Conservation (phyloP, 805 yeast genomes). For the Alloascoidea africana region DNA sequence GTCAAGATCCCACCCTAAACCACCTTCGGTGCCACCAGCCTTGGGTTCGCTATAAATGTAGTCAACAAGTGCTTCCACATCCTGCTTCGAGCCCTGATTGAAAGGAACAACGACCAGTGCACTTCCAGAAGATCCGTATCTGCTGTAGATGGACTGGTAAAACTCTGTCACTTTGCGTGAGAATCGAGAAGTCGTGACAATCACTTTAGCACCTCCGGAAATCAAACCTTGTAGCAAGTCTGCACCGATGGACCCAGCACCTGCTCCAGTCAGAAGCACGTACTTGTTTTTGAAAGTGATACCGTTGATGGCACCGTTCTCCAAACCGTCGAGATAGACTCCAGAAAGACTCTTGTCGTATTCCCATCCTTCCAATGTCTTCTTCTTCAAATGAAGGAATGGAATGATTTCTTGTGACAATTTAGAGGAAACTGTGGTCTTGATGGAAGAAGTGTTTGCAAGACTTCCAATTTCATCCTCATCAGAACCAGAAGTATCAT, state of each 20-base stretch:
- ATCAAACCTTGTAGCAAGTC: slow-evolving; percentile 89
- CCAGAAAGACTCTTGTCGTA: slow-evolving; percentile 72
- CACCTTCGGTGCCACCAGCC: too few species aligned
- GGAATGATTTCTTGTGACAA: slow-evolving; percentile 82
- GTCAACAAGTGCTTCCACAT: slow-evolving; percentile 70
- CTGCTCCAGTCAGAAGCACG: slow-evolving; percentile 94
- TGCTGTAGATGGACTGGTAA: slow-evolving; percentile 86
- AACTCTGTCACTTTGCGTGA: slow-evolving; percentile 89
- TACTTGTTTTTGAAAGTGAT: slow-evolving; percentile 76
- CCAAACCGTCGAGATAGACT: slow-evolving; percentile 75
- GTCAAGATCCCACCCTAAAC: slow-evolving; percentile 97
- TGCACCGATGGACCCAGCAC: slow-evolving; percentile 98
- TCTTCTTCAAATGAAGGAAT: slow-evolving; percentile 83
- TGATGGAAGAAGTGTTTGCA: slow-evolving; percentile 52
- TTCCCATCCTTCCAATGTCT: slow-evolving; percentile 64
- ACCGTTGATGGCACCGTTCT: slow-evolving; percentile 90
- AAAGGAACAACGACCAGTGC: slow-evolving; percentile 93
- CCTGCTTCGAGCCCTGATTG: slow-evolving; percentile 95
- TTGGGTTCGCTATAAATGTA: slow-evolving; percentile 74
- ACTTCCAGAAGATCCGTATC: slow-evolving; percentile 86
- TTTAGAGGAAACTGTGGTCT: slow-evolving; percentile 57
- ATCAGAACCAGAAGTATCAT: too few species aligned
- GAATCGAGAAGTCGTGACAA: slow-evolving; percentile 93
- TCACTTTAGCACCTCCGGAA: slow-evolving; percentile 95
- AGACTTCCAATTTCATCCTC: slow-evolving; percentile 84